A percentile compares a stretch with the other conserved stretches of the same genome.
Evolutionary conservation across 352 stramenopile species (phyloP).

Genomic region (Poterioochromonas sp.): DNA sequence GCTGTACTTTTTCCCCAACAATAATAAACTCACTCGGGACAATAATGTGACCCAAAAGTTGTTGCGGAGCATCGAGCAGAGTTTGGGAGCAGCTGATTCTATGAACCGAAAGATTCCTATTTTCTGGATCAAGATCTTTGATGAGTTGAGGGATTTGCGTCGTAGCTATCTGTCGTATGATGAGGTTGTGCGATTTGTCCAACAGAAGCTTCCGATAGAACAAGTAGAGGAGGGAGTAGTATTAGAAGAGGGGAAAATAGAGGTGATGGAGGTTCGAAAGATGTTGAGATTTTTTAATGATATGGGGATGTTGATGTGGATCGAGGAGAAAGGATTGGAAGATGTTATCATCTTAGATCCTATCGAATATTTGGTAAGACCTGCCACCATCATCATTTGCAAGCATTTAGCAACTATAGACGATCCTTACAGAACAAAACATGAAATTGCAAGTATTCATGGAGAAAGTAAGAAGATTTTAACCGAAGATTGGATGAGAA

Average conservation of each 20-base stretch:
- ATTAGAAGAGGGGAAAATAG: too few relatives aligned
- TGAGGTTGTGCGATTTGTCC: background rate
- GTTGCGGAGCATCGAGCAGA: background rate
- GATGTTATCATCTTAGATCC: slow-evolving; percentile 21
- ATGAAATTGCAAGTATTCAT: background rate
- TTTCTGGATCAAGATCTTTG: background rate
- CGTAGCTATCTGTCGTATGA: background rate
- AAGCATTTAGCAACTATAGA: background rate
- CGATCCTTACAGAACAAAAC: background rate
- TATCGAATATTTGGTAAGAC: slow-evolving; percentile 4
- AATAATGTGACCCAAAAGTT: background rate
- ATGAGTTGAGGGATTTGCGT: background rate
- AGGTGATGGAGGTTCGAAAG: too few relatives aligned
- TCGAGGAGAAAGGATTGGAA: background rate
- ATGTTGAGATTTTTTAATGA: slow-evolving; percentile 8
- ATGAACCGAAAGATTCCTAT: background rate
- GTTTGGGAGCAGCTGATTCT: background rate
- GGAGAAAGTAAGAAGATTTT: background rate
- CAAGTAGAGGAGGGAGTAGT: too few relatives aligned
- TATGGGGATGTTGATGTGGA: slow-evolving; percentile 1
- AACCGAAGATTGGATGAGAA: background rate
- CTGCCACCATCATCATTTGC: background rate
- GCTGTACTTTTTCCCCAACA: background rate
- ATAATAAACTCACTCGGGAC: background rate
- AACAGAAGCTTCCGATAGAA: background rate